A percentile compares a stretch with the other conserved stretches of the same genome.
These are phyloP conservation scores for Xylariaceae sp. DNA, from an alignment of 2,329 filamentous ascomycete species.

Conservation along the genomic window DNA sequence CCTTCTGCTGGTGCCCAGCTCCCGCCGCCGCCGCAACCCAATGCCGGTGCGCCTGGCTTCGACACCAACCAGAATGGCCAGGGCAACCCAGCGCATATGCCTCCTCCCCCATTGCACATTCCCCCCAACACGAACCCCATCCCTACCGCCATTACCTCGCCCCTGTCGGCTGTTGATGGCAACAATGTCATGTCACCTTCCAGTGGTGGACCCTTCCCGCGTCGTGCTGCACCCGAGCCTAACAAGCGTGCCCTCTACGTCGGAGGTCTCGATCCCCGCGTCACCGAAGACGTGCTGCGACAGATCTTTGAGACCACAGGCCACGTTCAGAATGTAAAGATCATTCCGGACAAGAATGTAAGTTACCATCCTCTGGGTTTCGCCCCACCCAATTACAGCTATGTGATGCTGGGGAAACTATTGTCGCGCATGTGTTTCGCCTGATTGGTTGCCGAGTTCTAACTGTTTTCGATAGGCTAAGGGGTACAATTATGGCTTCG, in stretches of 20 bases:
- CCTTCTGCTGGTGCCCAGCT: conserved; percentile 63
- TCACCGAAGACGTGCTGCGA: conserved; percentile 92
- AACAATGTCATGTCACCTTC: conserved; percentile 77
- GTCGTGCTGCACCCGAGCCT: conserved; percentile 91
- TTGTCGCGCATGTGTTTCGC: background rate
- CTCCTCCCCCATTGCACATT: conserved; percentile 87
- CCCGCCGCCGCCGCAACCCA: conserved; percentile 66
- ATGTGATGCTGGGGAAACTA: background rate
- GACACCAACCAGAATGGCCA: conserved; percentile 73
- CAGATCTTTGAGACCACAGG: conserved; percentile 99
- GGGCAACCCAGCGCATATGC: conserved; percentile 73
- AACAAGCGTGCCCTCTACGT: conserved; percentile 98
- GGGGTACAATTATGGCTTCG: conserved; percentile 98
- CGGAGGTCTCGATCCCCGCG: conserved; percentile 88
- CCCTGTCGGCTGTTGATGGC: conserved; percentile 65
- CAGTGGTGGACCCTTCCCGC: conserved; percentile 75
- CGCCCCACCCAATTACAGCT: background rate
- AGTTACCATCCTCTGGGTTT: conserved; percentile 40
- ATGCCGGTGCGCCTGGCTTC: conserved; percentile 72
- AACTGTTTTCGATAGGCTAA: conserved; percentile 62
- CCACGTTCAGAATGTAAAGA: conserved; percentile 98
- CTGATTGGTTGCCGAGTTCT: background rate
- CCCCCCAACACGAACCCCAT: conserved; percentile 96
- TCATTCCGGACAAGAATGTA: conserved; percentile 99
- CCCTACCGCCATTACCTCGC: conserved; percentile 86